Percentiles rank a stretch among this genome's conserved stretches.
Evolutionary conservation across 768 basidiomycete genomes (phyloP).

Genomic region (Boletellus ananiceps): DNA sequence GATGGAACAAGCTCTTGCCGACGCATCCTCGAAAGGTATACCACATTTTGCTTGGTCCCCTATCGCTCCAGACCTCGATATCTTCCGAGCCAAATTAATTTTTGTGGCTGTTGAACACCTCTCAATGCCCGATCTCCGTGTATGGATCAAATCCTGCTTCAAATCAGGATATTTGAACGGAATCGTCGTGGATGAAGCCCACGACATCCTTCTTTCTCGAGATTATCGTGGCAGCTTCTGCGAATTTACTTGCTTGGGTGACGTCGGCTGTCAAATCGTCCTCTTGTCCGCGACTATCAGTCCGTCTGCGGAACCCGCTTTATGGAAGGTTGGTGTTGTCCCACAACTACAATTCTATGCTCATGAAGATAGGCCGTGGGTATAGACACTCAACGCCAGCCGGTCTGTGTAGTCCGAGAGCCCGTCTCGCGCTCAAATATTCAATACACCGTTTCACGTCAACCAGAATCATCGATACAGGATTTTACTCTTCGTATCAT

Average conservation of each 20-base stretch:
- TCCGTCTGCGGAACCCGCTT: neutral
- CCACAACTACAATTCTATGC: too few relatives aligned
- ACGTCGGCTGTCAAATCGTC: neutral
- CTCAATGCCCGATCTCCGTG: neutral
- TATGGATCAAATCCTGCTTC: neutral
- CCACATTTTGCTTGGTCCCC: too few relatives aligned
- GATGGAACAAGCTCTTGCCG: too few relatives aligned
- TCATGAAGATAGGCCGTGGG: neutral
- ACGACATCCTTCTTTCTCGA: neutral
- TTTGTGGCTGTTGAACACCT: neutral
- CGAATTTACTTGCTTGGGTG: neutral
- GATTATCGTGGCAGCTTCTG: neutral
- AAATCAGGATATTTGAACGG: neutral
- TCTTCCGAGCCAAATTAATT: too few relatives aligned
- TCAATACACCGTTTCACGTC: neutral
- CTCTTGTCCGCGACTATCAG: neutral
- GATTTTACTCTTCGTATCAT: too few relatives aligned
- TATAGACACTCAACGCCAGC: neutral
- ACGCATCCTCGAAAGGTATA: too few relatives aligned
- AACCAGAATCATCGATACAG: too few relatives aligned
- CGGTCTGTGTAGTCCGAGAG: neutral
- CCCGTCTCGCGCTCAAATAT: neutral
- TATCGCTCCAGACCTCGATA: too few relatives aligned
- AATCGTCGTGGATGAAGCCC: neutral
- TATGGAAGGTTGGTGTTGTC: neutral